Base-by-base conservation (phyloP, 192 early-diverging fungal genomes). In the Mycoemilia scoparia region DNA sequence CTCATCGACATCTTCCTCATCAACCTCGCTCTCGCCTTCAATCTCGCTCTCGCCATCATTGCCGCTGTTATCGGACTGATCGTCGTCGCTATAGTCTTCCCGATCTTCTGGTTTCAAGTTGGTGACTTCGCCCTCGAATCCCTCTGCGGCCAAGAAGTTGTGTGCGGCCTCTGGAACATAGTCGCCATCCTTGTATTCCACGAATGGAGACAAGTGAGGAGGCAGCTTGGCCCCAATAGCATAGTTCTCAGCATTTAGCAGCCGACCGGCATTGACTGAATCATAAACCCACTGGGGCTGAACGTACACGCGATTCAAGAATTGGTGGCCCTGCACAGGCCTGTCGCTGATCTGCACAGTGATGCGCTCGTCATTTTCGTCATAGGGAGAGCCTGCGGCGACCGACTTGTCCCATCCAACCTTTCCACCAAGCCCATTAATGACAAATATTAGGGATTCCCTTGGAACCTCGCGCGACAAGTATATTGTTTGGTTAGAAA, bases 231-330 rank as follows among this genome's bases (percentile, higher is more conserved):
- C 70, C 10, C 88, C 93, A 15, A 79, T 68, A 28, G 72, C 67
- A 44, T 98, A 98, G 9, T 55, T 43, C 7, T 64, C 52, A 9
- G 54, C 37, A 13, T 53, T 39, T 31, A 95, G 48, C 21, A 92
- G 51, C 34, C 78, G 74, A 5, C 69, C 57, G 13, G 84, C 80
- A 37, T 98, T 98, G 38, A 93, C 67, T 45, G 72, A 77, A 53
- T 98, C 93, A 62, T 81, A 87, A 11, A 89, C 67, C 93, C 93
- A 98, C 57, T 98, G 93, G n/a, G 93, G 93, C 58, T 95, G 93
- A 23, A 95, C 64, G 43, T 88, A 93, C 7, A 64, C 64, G 46
- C 88, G 73, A 36, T 54, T 39, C 6, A 50, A 41, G 55, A 76
- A 71, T 39, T 61, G 63, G 36, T 79, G 67, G 39, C 51, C 55